Evolutionary conservation across 2,329 filamentous ascomycete genomes (phyloP), one percentile per base, ranked within the genome.

Genomic region (Fusarium virguliforme): DNA sequence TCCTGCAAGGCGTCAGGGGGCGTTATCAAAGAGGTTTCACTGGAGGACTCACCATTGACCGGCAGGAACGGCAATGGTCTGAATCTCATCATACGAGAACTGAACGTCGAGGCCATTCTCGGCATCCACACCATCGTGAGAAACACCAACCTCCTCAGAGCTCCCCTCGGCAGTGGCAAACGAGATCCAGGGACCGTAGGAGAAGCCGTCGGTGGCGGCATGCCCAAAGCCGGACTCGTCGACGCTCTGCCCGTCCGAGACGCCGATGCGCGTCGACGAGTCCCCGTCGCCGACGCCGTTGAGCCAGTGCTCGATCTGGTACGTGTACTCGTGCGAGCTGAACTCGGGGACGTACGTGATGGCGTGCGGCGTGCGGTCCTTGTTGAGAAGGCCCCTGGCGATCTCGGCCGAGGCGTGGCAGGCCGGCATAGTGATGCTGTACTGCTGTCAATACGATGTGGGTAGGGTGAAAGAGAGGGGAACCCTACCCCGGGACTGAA

Each of bases 31-130:
- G 8, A n/a, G 6, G 6, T 13, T n/a, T 1, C 4, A 1, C 8
- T 8, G 6, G 12, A n/a, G 7, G 3, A 24, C 59, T 43, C 35
- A 67, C 70, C 70, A 72, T 9, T 66, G 5, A 3, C 70, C 70
- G 13, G 70, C 65, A 15, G 63, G 69, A 3, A 64, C 28, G 2
- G 62, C 40, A n/a, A 72, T n/a, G 0, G 65, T 70, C 13, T 72
- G 70, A 24, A 72, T 72, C 32, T 72, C 70, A n/a, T 72, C 70
- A 2, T 72, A 72, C 0, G 69, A 60, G 22, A 72, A 70, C 57
- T 72, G 62, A 32, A 72, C n/a, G 8, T 72, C 69, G 1, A 72
- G 58, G 3, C 60, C 50, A 1, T 43, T 70, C 24, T 72, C 70
- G 4, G 55, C 62, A 13, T 72, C 69, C 2, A 72, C 28, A 8